These are phyloP conservation scores for Termitomyces sp. DNA, from an alignment of 768 basidiomycete species.

Conservation along the genomic window DNA sequence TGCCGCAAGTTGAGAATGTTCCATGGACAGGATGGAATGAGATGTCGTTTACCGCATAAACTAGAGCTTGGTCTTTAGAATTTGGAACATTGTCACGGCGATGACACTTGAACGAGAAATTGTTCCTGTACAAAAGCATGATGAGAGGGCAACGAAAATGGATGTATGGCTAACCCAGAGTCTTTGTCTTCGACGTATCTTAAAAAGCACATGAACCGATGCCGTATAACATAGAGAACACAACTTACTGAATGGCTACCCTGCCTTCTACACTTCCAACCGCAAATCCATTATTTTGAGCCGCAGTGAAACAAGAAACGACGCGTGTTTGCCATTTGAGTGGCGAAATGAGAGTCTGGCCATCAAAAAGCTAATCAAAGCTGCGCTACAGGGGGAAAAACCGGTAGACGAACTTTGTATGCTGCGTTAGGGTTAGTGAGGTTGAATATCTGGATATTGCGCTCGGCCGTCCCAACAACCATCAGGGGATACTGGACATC, in stretches of 20 bases:
- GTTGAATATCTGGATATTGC: constrained; percentile 88
- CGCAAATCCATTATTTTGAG: constrained; percentile 65
- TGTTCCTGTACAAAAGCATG: constrained; percentile 40
- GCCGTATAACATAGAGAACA: not conserved
- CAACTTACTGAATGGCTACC: constrained; percentile 89
- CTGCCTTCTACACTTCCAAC: constrained; percentile 87
- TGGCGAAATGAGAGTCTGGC: constrained; percentile 78
- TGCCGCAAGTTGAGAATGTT: constrained; percentile 80
- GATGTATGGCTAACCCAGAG: constrained; percentile 38
- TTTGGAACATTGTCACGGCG: constrained; percentile 53
- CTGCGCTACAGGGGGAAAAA: not conserved
- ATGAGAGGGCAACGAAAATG: not conserved
- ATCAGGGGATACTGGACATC: constrained; percentile 78
- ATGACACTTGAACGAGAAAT: constrained; percentile 89
- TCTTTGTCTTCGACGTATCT: constrained; percentile 90
- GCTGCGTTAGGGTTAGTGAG: constrained; percentile 74
- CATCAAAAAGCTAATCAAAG: not conserved
- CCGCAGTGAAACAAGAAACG: constrained; percentile 75
- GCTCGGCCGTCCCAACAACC: constrained; percentile 91
- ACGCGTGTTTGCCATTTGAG: constrained; percentile 93
- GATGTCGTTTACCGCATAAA: constrained; percentile 84
- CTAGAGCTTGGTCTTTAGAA: constrained; percentile 60
- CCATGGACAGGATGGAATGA: constrained; percentile 82
- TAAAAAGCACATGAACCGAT: not conserved
- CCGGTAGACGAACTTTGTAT: constrained; percentile 44